These are phyloP conservation scores for Aspergillus transmontanensis DNA, from an alignment of 2,329 filamentous ascomycete genomes.

Conservation along the genomic window DNA sequence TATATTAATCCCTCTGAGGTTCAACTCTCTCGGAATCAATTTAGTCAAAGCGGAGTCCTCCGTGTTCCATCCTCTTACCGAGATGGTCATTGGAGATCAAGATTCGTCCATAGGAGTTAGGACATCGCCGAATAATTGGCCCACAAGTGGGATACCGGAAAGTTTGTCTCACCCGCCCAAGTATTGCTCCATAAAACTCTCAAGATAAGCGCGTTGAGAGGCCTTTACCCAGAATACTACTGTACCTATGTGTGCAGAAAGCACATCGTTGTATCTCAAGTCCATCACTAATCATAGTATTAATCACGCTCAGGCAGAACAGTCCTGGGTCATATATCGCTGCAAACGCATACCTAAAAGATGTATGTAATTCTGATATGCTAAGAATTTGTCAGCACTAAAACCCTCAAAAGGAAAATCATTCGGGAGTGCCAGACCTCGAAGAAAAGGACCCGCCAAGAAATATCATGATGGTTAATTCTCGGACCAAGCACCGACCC, in stretches of 20 bases:
- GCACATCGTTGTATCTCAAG: conserved; percentile 3
- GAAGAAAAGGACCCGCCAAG: background rate
- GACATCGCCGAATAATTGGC: conserved; percentile 12
- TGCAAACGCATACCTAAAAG: background rate
- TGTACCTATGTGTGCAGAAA: background rate
- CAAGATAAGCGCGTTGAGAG: conserved; percentile 1
- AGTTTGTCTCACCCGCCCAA: conserved; percentile 8
- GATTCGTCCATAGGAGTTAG: conserved; percentile 2
- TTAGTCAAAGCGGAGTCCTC: conserved; percentile 12
- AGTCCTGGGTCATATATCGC: too few relatives aligned
- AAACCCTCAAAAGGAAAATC: background rate
- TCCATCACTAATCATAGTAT: background rate
- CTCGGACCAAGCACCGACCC: conserved; percentile 4
- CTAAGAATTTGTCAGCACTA: background rate
- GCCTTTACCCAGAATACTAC: background rate
- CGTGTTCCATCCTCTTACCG: conserved; percentile 11
- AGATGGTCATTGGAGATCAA: conserved; percentile 3
- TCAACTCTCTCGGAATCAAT: background rate
- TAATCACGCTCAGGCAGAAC: background rate
- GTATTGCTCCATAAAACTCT: background rate
- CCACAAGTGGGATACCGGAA: conserved; percentile 4
- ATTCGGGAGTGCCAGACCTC: background rate
- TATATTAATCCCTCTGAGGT: background rate
- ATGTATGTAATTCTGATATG: background rate
- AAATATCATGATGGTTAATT: conserved; percentile 6